phyloP scores from a whole-genome alignment of 495 filamentous ascomycete species.

The Bacidia rubella region DNA sequence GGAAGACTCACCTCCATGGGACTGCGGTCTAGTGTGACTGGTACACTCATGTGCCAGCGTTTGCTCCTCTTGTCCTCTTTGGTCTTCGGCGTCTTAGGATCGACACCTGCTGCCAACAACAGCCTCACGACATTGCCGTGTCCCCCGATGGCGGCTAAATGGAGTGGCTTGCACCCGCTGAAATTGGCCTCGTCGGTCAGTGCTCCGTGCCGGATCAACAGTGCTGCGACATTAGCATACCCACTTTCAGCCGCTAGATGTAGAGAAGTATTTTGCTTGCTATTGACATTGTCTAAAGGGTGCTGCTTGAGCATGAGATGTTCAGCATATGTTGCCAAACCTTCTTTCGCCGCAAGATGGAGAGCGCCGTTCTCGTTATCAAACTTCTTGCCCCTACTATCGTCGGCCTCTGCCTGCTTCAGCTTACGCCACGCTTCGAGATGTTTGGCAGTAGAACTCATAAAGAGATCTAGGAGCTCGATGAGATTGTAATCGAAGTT shows the following conservation, averaged over 20 bases:
- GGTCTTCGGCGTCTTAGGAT: conserved; percentile 22
- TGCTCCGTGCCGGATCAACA: conserved; percentile 7
- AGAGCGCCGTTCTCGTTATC: neutral
- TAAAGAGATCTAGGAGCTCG: conserved; percentile 7
- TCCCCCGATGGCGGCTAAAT: conserved; percentile 19
- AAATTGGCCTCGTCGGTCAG: conserved; percentile 10
- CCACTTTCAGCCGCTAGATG: conserved; percentile 17
- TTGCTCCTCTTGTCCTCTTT: conserved; percentile 5
- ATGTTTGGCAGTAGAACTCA: neutral
- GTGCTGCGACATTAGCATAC: conserved; percentile 11
- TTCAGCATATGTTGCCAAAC: neutral
- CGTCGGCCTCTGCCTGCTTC: neutral
- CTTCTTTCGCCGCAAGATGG: neutral
- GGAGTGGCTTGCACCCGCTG: conserved; percentile 19
- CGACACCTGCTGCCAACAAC: conserved; percentile 20
- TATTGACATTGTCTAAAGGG: conserved; percentile 1
- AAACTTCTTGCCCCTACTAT: neutral
- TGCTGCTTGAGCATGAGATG: conserved; percentile 6
- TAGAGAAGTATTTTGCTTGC: conserved; percentile 18
- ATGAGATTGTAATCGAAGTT: conserved; percentile 4
- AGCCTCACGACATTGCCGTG: conserved; percentile 15
- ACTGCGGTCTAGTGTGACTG: too few species aligned
- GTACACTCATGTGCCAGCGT: neutral
- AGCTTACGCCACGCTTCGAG: neutral
- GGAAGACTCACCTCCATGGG: too few species aligned